Evolutionary conservation across 805 yeast genomes (phyloP), one percentile per base, ranked within the genome.

Genomic region (Ogataea angusta): DNA sequence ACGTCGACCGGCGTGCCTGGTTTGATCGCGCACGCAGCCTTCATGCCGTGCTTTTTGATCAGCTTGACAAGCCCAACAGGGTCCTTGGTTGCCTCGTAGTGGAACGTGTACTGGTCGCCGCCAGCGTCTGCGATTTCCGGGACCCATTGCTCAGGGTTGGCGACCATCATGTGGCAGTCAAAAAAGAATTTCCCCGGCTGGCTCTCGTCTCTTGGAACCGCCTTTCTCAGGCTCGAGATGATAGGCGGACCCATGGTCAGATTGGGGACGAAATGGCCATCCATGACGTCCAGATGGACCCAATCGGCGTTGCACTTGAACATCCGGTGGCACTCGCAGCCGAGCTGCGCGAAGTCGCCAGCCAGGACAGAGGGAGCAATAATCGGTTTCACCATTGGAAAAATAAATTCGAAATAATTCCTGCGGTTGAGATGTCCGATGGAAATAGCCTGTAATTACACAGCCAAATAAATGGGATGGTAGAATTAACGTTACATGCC

Each of bases 131-230:
- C 98, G 56, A 93, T 82, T 46, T 84, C 95, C 36, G 78, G 85
- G 41, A 93, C 95, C 98, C 98, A 93, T 58, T 81, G 80, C 61
- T 86, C 95, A 9, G 99, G 99, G 42, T 73, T 68, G 21, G 88
- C 70, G 32, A 93, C 97, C 99, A 93, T 93, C 97, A 93, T 90
- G 66, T 93, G 99, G 66, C 98, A 91, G 64, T 93, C 99, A 60
- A 93, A 91, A 49, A 76, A 76, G 34, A 28, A 56, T 25, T 53
- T 53, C 5, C 42, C 45, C 6, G 55, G 52, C 16, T 42, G 9
- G 35, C 36, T 4, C 16, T 30, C 43, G 31, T 56, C 56, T 57
- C 82, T 72, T 37, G 98, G 55, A 40, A 48, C 49, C 19, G 52
- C 37, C 29, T 45, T 45, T 37, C 55, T 46, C 33, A 51, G 35